These are phyloP conservation scores for Setaria viridis DNA, from an alignment of 202 grass and related monocot genomes.

Conservation along the genomic window DNA sequence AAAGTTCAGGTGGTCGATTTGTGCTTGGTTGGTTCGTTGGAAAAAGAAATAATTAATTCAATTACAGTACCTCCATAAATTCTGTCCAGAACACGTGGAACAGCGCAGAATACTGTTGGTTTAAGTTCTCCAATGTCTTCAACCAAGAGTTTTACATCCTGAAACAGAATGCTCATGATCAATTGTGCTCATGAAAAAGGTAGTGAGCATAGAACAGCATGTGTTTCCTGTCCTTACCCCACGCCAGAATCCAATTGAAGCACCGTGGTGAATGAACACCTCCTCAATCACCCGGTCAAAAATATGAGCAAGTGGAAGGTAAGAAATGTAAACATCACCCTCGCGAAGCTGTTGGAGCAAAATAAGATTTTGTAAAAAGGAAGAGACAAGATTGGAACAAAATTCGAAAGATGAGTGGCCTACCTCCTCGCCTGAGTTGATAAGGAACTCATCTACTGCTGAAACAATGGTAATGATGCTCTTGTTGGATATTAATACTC, in stretches of 20 bases:
- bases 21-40: not conserved
- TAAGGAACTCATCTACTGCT: slow-evolving; percentile 67
- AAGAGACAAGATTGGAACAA: slow-evolving; percentile 17
- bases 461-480: slow-evolving; percentile 86
- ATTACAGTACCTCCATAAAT: slow-evolving; percentile 82
- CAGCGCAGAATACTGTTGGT: slow-evolving; percentile 92
- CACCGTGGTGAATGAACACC: slow-evolving; percentile 84
- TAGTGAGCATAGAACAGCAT: not conserved
- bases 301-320: slow-evolving; percentile 95
- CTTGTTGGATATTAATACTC: slow-evolving; percentile 89
- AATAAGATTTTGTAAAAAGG: slow-evolving; percentile 35
- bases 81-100: slow-evolving; percentile 92
- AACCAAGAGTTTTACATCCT: slow-evolving; percentile 94
- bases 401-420: slow-evolving; percentile 10
- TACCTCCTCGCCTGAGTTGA: slow-evolving; percentile 66
- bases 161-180: slow-evolving; percentile 38
- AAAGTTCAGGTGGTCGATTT: not conserved
- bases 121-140: slow-evolving; percentile 94
- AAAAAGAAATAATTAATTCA: not conserved
- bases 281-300: slow-evolving; percentile 97
- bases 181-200: slow-evolving; percentile 25
- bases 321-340: slow-evolving; percentile 85
- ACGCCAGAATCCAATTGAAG: slow-evolving; percentile 98
- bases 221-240: slow-evolving; percentile 64
- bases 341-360: slow-evolving; percentile 57